Base-by-base conservation (phyloP, 2,329 filamentous ascomycete species). In the Cladobotryum mycophilum region DNA sequence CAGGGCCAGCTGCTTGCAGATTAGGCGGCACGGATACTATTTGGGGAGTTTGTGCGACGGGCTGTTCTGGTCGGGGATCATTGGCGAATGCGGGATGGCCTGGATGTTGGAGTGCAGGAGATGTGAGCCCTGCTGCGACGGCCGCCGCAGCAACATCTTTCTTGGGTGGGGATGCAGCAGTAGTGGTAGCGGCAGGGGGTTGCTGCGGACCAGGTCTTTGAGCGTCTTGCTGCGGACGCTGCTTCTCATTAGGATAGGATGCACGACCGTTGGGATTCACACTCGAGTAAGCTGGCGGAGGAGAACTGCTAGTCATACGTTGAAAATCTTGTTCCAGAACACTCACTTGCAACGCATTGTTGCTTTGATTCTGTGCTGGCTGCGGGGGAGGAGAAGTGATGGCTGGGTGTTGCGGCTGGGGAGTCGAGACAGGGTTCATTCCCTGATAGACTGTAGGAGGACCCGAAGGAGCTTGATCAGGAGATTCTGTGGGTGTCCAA, bases 401-500 rank as follows among this genome's bases (percentile, higher is more conserved):
- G 33, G 68, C 61, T 36, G 68, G 64, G 48, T 70, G 65, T 52
- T 70, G 72, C 42, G 67, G 70, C 50, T 60, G 69, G 80, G 60
- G 74, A 43, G 68, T 77, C 33, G 77, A 68, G 5, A 91, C 82
- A 54, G 88, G 84, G 56, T 85, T 85, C 47, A 82, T 80, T 6
- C 93, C 93, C 69, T 96, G 92, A 60, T 96, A 97, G 1, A 95
- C 86, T 0, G 88, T 90, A 1, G 92, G 90, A 30, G 90, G 90
- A 0, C 91, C 91, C 70, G 96, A 89, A 5, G 89, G 89, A 47
- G 90, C 86, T 55, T 85, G 85, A 33, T 89, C 90, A 1, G 91
- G 90, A 51, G 84, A 79, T 66, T 99, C 93, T 3, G 93, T 97
- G 1, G 93, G 93, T 9, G 92, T 97, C 93, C 92, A 97, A 30